A percentile compares a stretch with the other conserved stretches of the same genome.
Evolutionary conservation across 2,329 filamentous ascomycete species (phyloP).

Genomic region (Nemania abortiva): DNA sequence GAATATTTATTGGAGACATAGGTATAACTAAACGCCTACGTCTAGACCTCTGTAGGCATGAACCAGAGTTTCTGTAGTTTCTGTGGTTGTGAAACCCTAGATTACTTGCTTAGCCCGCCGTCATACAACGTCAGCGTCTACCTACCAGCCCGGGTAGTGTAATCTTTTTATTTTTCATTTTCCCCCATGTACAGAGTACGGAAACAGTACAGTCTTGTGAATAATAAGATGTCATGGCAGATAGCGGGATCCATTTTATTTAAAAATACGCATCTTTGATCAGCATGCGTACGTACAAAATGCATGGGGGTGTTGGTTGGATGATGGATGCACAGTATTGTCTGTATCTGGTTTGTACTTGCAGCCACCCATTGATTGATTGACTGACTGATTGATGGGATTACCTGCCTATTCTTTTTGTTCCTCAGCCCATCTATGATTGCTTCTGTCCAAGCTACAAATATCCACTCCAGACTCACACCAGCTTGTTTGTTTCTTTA

Average conservation of each 20-base stretch:
- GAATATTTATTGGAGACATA: not conserved
- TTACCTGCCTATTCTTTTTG: slow-evolving; percentile 16
- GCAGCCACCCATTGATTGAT: slow-evolving; percentile 14
- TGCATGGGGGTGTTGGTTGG: slow-evolving; percentile 9
- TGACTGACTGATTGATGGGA: not conserved
- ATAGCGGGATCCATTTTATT: not conserved
- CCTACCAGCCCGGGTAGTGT: not conserved
- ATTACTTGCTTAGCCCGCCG: not conserved
- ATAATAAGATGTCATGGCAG: slow-evolving; percentile 5
- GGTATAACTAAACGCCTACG: not conserved
- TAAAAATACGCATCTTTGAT: slow-evolving; percentile 5
- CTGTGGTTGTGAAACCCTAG: not conserved
- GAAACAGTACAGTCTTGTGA: not conserved
- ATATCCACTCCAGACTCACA: slow-evolving; percentile 26
- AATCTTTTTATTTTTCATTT: not conserved
- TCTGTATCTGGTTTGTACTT: not conserved
- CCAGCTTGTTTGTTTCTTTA: not conserved
- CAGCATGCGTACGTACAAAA: slow-evolving; percentile 9
- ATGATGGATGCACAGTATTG: not conserved
- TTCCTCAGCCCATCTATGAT: slow-evolving; percentile 18
- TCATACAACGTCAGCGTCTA: not conserved
- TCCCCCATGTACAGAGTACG: not conserved
- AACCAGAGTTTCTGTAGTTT: not conserved
- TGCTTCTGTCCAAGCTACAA: slow-evolving; percentile 23
- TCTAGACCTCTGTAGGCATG: too few relatives aligned